Base-by-base conservation (phyloP, 306 rosid species). In the Prunus kanzakura region DNA sequence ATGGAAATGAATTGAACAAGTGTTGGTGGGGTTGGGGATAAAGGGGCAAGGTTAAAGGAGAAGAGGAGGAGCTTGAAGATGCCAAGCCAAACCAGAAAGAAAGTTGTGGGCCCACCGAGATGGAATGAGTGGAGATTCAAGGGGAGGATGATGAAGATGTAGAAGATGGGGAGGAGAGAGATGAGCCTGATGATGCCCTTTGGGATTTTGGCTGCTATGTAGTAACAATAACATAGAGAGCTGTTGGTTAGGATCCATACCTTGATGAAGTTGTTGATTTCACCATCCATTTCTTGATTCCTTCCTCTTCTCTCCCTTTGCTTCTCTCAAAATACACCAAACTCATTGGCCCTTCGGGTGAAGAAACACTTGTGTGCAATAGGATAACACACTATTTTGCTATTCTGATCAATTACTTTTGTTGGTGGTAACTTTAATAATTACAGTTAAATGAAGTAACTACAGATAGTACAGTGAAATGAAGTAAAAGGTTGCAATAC, bases 1-100 rank as follows among this genome's bases (percentile, higher is more conserved):
- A 83, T 8, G 82, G 85, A 65, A 68, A 91, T 84, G 87, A 93
- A 91, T 14, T 79, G 89, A 78, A 78, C 57, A 38, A 85, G 56
- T 30, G 81, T 78, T 35, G 81, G 77, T 19, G 78, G 85, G 49
- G 82, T 62, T 2, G 81, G 81, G 0, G 86, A 74, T 10, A 91
- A 75, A 63, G 98, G 98, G 52, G 81, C 89, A 2, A 41, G 60
- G 46, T 81, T 73, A 10, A 86, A 72, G 76, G 85, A 57, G 73
- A 86, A 83, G 64, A 86, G 86, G 80, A 86, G 79, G 80, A 83
- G 87, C 64, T 78, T 86, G 82, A 71, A 86, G 49, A 14, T 76
- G 61, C 54, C 75, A 10, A 77, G 82, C 84, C 89, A 77, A 15
- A 81, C 63, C 1, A 85, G 82, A 74, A 82, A 77, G 80, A 85